phyloP scores from a whole-genome alignment of 73 alveolate genomes.

The Paramecium biaurelia region DNA sequence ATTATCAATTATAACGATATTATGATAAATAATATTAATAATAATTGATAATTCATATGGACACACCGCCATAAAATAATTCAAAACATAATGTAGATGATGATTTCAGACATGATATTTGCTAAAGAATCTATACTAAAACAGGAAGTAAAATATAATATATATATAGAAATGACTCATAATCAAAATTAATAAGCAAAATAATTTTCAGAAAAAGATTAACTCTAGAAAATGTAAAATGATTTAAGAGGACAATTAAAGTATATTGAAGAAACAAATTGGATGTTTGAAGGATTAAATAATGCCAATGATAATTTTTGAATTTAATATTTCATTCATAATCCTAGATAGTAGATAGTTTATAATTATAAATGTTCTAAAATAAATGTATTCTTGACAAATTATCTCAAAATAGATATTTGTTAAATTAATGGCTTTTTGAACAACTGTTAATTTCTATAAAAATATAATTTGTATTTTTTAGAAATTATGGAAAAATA shows the following conservation, averaged over 20 bases:
- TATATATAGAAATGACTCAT: neutral
- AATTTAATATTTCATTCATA: neutral
- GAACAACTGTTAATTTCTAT: neutral
- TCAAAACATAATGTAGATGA: neutral
- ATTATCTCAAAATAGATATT: too few species aligned
- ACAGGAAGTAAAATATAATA: neutral
- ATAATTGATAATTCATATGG: neutral
- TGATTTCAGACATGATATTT: neutral
- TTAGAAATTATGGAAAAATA: neutral
- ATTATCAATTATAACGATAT: neutral
- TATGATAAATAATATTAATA: neutral
- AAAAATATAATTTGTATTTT: too few species aligned
- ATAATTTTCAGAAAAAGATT: neutral
- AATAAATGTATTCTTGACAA: neutral
- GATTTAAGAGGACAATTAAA: neutral
- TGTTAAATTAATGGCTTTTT: neutral
- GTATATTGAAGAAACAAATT: constrained; percentile 22
- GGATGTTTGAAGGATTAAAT: constrained; percentile 27
- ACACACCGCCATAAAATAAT: constrained; percentile 35
- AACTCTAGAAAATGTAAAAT: neutral
- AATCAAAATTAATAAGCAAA: neutral
- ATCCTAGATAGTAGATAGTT: neutral
- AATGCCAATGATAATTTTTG: neutral
- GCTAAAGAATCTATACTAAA: neutral
- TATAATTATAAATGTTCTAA: neutral